Conservation (phyloP, 495 filamentous ascomycete genomes). For the Jackrogersella multiformis region DNA sequence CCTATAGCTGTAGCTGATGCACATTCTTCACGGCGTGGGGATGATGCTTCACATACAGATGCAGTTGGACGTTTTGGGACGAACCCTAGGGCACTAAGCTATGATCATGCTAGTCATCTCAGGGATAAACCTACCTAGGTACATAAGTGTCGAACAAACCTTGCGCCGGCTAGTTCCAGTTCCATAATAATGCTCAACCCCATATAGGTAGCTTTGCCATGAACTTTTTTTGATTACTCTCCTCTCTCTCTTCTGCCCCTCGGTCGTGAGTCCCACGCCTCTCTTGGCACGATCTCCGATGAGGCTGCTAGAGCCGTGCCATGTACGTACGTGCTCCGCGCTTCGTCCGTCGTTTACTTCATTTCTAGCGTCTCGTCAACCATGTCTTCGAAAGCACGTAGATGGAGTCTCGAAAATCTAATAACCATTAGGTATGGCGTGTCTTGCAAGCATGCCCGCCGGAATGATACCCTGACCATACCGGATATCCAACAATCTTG, state of each 20-base stretch:
- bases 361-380: constrained; percentile 39
- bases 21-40: constrained; percentile 34
- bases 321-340: constrained; percentile 25
- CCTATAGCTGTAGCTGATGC: constrained; percentile 12
- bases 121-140: constrained; percentile 33
- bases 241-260: constrained; percentile 6
- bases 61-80: constrained; percentile 39
- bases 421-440: constrained; percentile 32
- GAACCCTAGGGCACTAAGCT: constrained; percentile 39
- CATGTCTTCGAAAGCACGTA: constrained; percentile 25
- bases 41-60: constrained; percentile 40
- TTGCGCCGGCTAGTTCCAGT: constrained; percentile 35
- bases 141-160: constrained; percentile 32
- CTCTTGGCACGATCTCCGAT: constrained; percentile 29
- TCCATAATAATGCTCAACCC: constrained; percentile 20
- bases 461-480: constrained; percentile 42
- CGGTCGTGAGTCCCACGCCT: constrained; percentile 19
- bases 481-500: constrained; percentile 41
- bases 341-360: constrained; percentile 32
- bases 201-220: constrained; percentile 19
- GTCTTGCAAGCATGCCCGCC: constrained; percentile 36
- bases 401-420: constrained; percentile 35
- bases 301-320: constrained; percentile 38
- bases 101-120: constrained; percentile 42
- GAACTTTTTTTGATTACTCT: not conserved